Conservation (phyloP, 73 alveolate genomes). For the Paraurostyla sp. region DNA sequence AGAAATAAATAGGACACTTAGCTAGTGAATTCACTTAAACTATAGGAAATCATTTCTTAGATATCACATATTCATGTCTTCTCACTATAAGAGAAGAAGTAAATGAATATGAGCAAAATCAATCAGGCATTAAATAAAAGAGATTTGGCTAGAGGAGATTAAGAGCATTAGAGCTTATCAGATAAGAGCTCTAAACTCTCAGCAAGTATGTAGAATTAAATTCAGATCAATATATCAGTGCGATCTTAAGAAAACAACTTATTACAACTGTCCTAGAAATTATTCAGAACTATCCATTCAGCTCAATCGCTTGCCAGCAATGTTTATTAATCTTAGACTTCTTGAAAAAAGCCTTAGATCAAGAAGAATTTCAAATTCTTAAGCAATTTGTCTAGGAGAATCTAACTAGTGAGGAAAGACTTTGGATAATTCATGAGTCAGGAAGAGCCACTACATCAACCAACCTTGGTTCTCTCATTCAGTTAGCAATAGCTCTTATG, state of each 20-base stretch:
- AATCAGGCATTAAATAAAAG: not conserved
- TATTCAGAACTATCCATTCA: not conserved
- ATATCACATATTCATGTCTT: slow-evolving; percentile 24
- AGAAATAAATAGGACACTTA: not conserved
- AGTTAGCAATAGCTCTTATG: slow-evolving; percentile 19
- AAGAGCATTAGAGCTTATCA: slow-evolving; percentile 35
- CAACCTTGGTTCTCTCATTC: not conserved
- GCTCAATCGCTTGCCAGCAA: not conserved
- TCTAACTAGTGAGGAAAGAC: not conserved
- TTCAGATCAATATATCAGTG: slow-evolving; percentile 28
- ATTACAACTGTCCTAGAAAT: slow-evolving; percentile 21
- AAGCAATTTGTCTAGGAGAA: slow-evolving; percentile 6
- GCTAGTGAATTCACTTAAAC: not conserved
- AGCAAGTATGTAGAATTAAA: slow-evolving; percentile 10
- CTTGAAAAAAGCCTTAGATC: not conserved
- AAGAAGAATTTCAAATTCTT: not conserved
- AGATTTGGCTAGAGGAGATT: slow-evolving; percentile 4
- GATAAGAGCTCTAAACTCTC: slow-evolving; percentile 22
- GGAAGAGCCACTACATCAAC: slow-evolving; percentile 14
- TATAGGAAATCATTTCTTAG: slow-evolving; percentile 31
- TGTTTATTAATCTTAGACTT: slow-evolving; percentile 10
- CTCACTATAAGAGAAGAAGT: not conserved
- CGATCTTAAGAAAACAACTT: slow-evolving; percentile 19
- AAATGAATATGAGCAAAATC: not conserved
- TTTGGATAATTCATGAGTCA: not conserved